A percentile compares a stretch with the other conserved stretches of the same genome.
Evolutionary conservation across 352 stramenopile genomes (phyloP).

Genomic region (Phytophthora constricta): DNA sequence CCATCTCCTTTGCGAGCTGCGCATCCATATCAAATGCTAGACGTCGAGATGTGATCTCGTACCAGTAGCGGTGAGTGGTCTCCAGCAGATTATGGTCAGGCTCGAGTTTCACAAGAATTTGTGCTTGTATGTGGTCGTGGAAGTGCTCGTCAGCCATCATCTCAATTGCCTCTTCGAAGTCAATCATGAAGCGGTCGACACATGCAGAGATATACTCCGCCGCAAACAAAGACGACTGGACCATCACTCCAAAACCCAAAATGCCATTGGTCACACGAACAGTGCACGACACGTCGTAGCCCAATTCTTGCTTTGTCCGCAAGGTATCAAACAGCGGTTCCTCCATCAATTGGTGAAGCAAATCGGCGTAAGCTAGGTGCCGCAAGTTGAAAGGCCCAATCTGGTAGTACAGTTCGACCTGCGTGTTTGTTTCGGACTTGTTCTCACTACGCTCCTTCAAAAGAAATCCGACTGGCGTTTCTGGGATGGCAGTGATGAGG

Average conservation of each 20-base stretch:
- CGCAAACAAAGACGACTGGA: conserved; percentile 82
- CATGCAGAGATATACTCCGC: conserved; percentile 68
- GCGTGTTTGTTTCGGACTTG: conserved; percentile 80
- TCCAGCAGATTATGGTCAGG: conserved; percentile 85
- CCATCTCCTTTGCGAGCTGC: conserved; percentile 72
- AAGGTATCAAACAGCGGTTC: conserved; percentile 90
- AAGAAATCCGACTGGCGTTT: conserved; percentile 49
- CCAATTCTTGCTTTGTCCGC: conserved; percentile 89
- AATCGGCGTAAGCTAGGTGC: conserved; percentile 73
- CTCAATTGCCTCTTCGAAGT: conserved; percentile 80
- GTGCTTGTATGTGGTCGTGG: conserved; percentile 78
- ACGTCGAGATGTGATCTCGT: conserved; percentile 79
- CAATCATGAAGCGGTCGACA: conserved; percentile 76
- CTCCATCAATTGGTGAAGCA: conserved; percentile 90
- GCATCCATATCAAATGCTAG: conserved; percentile 78
- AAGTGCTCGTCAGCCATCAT: conserved; percentile 78
- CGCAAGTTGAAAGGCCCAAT: conserved; percentile 73
- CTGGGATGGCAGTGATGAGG: conserved; percentile 64
- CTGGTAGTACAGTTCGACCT: conserved; percentile 90
- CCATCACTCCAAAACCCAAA: conserved; percentile 83
- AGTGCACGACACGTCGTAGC: conserved; percentile 90
- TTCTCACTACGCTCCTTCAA: conserved; percentile 75
- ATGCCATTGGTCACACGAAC: conserved; percentile 84
- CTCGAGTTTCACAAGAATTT: conserved; percentile 83
- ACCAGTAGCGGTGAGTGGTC: conserved; percentile 80